A percentile compares a stretch with the other conserved stretches of the same genome.
Evolutionary conservation across 2,329 filamentous ascomycete genomes (phyloP).

Genomic region (Xylariaceae sp.): DNA sequence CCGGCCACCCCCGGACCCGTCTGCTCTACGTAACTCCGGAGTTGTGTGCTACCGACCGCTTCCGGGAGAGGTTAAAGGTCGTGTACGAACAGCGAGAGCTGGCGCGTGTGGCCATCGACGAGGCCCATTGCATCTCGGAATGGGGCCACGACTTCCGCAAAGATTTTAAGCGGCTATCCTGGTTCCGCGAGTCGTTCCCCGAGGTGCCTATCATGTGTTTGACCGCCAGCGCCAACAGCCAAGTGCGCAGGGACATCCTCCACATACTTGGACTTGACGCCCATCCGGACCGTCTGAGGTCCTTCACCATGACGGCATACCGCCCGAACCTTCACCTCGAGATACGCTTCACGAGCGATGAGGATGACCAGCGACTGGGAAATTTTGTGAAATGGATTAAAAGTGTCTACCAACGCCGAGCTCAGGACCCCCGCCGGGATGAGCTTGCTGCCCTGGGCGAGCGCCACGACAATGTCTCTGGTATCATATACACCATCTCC

Average conservation of each 20-base stretch:
- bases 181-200: constrained; percentile 76
- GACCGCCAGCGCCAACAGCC: constrained; percentile 80
- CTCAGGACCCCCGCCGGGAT: constrained; percentile 46
- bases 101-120: constrained; percentile 82
- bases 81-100: constrained; percentile 77
- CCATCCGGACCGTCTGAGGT: constrained; percentile 50
- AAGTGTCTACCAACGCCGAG: constrained; percentile 61
- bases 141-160: constrained; percentile 98
- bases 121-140: constrained; percentile 95
- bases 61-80: constrained; percentile 64
- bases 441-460: constrained; percentile 50
- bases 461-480: constrained; percentile 57
- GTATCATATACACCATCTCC: constrained; percentile 74
- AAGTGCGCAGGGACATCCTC: constrained; percentile 77
- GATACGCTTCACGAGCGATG: constrained; percentile 72
- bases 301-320: constrained; percentile 77
- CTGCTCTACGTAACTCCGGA: constrained; percentile 93
- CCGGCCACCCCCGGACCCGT: constrained; percentile 74
- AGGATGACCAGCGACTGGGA: constrained; percentile 62
- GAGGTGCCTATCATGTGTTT: constrained; percentile 86
- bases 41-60: constrained; percentile 68
- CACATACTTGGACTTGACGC: constrained; percentile 61
- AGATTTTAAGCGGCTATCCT: constrained; percentile 78
- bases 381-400: constrained; percentile 73
- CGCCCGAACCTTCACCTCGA: constrained; percentile 86